Evolutionary conservation across 805 yeast genomes (phyloP), one percentile per base, ranked within the genome.

Genomic region (Myxozyma geophila): DNA sequence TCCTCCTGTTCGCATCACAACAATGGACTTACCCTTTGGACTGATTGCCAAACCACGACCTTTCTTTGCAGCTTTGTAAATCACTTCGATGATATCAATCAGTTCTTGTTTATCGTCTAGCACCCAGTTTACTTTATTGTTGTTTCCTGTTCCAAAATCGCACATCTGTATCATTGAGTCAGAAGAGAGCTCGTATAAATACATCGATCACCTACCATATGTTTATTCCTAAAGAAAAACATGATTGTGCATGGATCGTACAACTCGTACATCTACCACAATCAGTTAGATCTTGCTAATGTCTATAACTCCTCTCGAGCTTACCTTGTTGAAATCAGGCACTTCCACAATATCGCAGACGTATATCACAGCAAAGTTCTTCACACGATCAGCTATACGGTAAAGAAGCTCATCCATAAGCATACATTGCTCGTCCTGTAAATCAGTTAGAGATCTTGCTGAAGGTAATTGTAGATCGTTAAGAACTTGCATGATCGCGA

Each of bases 101-200:
- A 95, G 76, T 70, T 92, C 98, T 74, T 93, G 97, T 65, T 88
- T 87, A 73, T 90, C 90, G 48, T 84, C 86, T 23, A 88, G 74
- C 12, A 85, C 81, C 76, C 93, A 93, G 73, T 91, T 92, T 79
- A 95, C 79, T 80, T 95, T 93, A 80, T 95, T 95, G 76, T 95
- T 95, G 74, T 95, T 92, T 39, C 99, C 99, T 0, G 98, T 95
- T 1, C 99, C 99, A 75, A 92, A 92, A 79, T 95, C 99, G 76
- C 97, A 90, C 96, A 95, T 86, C 96, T 65, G 33, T 17, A 17
- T n/a, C 17, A 23, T 13, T 21, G 23, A 48, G 35, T 37, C 19
- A 35, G 40, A 12, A 28, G 48, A 10, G 23, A 5, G 6, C 9
- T 23, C 19, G 10, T 53, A 12, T 8, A 2, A 33, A 41, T 40